Evolutionary conservation across 2,329 filamentous ascomycete species (phyloP), one percentile per base, ranked within the genome.

Genomic region (Aaosphaeria pasadenensis): DNA sequence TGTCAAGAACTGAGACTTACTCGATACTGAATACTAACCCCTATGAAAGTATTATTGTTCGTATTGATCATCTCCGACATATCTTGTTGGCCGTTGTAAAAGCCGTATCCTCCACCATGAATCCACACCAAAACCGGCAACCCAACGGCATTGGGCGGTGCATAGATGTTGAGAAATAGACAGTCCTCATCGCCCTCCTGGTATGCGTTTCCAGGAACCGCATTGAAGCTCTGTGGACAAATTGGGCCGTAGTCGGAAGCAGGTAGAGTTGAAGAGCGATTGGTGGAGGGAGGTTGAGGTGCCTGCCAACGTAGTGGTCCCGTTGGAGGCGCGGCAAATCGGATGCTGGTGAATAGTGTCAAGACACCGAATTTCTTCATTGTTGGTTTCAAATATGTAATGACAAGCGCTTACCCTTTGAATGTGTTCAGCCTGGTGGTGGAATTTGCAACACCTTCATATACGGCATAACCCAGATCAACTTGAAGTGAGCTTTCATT

Each of bases 1-100:
- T 24, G 17, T 24, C 17, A 24, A 24, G 17, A 24, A 24, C 11
- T 5, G 11, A 24, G 3, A 44, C 52, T 44, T 58, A 77, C 71
- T 11, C 77, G 61, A 53, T 80, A 81, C 51, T 81, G 75, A 39
- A 80, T 77, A 3, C 71, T 60, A 24, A 81, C 75, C 11, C 62
- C 69, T 33, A 81, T 60, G 46, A 80, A 80, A 4, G 62, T 64
- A 47, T 78, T 74, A n/a, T 70, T 60, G 51, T 77, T 79, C 4
- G 71, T 71, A 36, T 74, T 74, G 42, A 80, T 75, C 38, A 75
- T 64, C 1, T 59, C 35, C 11, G 62, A 66, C 31, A 74, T 52
- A 44, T 76, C 72, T 36, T 70, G 60, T 6, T 50, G 50, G 1
- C 70, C 76, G 56, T 65, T 61, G 32, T 66, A 74, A 39, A 47